Evolutionary conservation across 2,329 filamentous ascomycete genomes (phyloP), one percentile per base, ranked within the genome.

Genomic region (Pseudogymnoascus sp.): DNA sequence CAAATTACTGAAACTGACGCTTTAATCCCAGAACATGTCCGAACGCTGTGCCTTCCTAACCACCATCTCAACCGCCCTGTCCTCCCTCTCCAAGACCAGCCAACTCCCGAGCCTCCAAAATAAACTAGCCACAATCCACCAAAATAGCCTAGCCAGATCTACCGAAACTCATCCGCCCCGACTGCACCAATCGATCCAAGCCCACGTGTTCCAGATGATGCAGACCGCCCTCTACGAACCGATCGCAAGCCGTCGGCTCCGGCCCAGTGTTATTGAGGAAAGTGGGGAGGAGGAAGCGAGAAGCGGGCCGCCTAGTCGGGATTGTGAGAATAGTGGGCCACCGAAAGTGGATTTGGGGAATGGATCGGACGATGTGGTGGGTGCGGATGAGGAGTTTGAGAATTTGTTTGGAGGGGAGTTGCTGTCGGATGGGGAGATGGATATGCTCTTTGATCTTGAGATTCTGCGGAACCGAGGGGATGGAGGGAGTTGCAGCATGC

Each of bases 91-190:
- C 3, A 57, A 39, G 39, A 65, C 66, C 16, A 61, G 61, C 6
- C 68, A 70, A 35, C 67, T 65, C 9, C 65, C 66, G 4, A 64
- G 28, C 30, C 37, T 70, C n/a, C 60, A 47, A 43, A 54, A 58
- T 4, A 70, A 70, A 36, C 30, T 69, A 3, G 2, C 25, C n/a
- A 41, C 57, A 38, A 54, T 69, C 7, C 57, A 58, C 11, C 8
- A 25, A 22, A 35, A 28, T 2, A 4, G 7, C 16, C 16, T 20
- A 6, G 4, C n/a, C 6, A 25, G n/a, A 25, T 22, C 39, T 5
- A 2, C 8, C n/a, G 33, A 41, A 33, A 4, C 28, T 0, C 9
- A 8, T 8, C 16, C 47, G 6, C 47, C 28, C 5, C 16, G 37
- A 4, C 62, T 59, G 6, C 30, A n/a, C 28, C n/a, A 57, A 28